These are phyloP conservation scores for Yamadazyma triangularis DNA, from an alignment of 1,139 yeast species.

Conservation along the genomic window DNA sequence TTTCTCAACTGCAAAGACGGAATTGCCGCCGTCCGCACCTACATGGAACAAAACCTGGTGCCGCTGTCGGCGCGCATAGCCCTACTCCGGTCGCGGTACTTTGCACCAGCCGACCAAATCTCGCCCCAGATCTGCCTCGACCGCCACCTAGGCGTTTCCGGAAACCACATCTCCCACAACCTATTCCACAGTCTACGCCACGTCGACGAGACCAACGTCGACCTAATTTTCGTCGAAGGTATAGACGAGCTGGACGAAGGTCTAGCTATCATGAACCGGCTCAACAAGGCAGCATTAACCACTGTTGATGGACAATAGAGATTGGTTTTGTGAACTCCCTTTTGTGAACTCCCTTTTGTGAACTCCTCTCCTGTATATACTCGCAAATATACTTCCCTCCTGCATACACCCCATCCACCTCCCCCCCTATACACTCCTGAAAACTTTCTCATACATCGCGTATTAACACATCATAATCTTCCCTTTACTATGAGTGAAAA, in stretches of 20 bases:
- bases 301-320: slow-evolving; percentile 5
- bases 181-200: slow-evolving; percentile 69
- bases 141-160: slow-evolving; percentile 51
- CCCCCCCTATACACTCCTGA: no score
- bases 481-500: slow-evolving; percentile 30
- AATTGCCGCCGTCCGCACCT: slow-evolving; percentile 20
- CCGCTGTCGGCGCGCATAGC: slow-evolving; percentile 33
- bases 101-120: slow-evolving; percentile 22
- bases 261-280: slow-evolving; percentile 88
- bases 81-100: slow-evolving; percentile 38
- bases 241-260: slow-evolving; percentile 72
- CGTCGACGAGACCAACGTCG: slow-evolving; percentile 62
- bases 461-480: no score
- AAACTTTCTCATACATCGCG: no score
- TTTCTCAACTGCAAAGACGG: slow-evolving; percentile 53
- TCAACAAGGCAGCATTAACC: slow-evolving; percentile 70
- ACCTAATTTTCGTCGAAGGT: slow-evolving; percentile 70
- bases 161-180: slow-evolving; percentile 66
- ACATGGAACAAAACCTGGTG: slow-evolving; percentile 16
- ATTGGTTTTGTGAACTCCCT: no score
- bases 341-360: no score
- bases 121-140: slow-evolving; percentile 24
- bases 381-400: no score
- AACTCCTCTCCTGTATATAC: no score
- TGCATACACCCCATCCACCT: no score